A percentile compares a stretch with the other conserved stretches of the same genome.
phyloP scores from a whole-genome alignment of 352 stramenopile genomes.

The Phytophthora podocarpi region DNA sequence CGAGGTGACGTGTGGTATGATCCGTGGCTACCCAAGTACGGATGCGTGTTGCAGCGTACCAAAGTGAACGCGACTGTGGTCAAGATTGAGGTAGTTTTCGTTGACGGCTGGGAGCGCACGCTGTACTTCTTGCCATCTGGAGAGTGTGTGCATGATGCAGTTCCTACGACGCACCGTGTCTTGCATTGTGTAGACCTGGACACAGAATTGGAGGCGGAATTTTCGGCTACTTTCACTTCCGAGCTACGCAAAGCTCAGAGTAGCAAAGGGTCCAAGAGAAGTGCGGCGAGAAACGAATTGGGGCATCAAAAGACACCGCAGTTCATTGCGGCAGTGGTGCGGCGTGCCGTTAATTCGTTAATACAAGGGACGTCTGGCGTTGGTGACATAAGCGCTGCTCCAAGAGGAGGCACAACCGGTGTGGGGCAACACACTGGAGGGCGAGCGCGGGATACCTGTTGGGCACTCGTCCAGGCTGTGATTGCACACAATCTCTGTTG shows the following conservation, averaged over 20 bases:
- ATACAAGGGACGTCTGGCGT: not conserved
- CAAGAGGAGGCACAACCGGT: conserved; percentile 52
- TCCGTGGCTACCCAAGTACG: conserved; percentile 57
- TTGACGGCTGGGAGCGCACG: conserved; percentile 46
- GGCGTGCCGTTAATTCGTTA: conserved; percentile 14
- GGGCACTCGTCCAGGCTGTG: conserved; percentile 47
- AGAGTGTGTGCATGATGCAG: conserved; percentile 43
- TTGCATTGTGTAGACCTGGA: conserved; percentile 44
- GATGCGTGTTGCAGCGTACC: conserved; percentile 44
- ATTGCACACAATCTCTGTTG: conserved; percentile 44
- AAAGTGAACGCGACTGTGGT: conserved; percentile 23
- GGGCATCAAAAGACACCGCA: conserved; percentile 61
- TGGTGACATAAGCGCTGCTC: not conserved
- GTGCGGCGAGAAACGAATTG: conserved; percentile 29
- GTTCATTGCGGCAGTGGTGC: conserved; percentile 47
- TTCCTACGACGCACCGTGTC: conserved; percentile 31
- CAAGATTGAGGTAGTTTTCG: conserved; percentile 42
- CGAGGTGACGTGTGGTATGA: conserved; percentile 38
- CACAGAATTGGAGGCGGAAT: conserved; percentile 1
- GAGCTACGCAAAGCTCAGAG: conserved; percentile 33
- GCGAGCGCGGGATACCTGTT: conserved; percentile 51
- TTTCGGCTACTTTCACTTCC: conserved; percentile 3
- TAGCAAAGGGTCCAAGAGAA: conserved; percentile 32
- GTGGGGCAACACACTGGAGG: conserved; percentile 58
- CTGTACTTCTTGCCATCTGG: conserved; percentile 38